Conservation (phyloP, 306 rosid species). For the Oemleria cerasiformis region DNA sequence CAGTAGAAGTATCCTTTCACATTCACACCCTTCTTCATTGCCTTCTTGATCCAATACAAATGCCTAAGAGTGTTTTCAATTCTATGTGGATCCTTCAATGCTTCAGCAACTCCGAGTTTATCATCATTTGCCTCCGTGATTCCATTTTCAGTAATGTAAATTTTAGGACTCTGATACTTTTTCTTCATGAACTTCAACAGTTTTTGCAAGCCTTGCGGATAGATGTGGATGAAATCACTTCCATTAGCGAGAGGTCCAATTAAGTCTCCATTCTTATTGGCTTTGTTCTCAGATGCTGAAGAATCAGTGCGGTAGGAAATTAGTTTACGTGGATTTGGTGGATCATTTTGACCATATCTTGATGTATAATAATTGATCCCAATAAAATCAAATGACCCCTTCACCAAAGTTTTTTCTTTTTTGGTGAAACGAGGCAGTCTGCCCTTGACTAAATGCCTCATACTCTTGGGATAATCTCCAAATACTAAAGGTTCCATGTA, state of each 20-base stretch:
- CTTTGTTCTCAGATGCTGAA: background rate
- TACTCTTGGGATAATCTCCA: conserved; percentile 28
- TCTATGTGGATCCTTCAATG: conserved; percentile 16
- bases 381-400: conserved; percentile 31
- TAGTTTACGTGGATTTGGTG: background rate
- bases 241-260: conserved; percentile 31
- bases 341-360: conserved; percentile 3
- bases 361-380: conserved; percentile 38
- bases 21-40: conserved; percentile 18
- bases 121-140: background rate
- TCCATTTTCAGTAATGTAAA: conserved; percentile 27
- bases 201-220: conserved; percentile 28
- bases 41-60: conserved; percentile 2
- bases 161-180: conserved; percentile 14
- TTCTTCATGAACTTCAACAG: conserved; percentile 18
- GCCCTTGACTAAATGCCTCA: conserved; percentile 20
- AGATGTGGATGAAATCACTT: conserved; percentile 6
- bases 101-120: background rate
- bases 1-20: conserved; percentile 17
- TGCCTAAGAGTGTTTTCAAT: conserved; percentile 19
- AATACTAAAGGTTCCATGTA: conserved; percentile 20
- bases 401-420: conserved; percentile 16
- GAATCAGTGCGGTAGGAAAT: background rate
- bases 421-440: conserved; percentile 12
- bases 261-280: conserved; percentile 4